Base-by-base conservation (phyloP, 2,329 filamentous ascomycete genomes). In the Aspergillus sergii region DNA sequence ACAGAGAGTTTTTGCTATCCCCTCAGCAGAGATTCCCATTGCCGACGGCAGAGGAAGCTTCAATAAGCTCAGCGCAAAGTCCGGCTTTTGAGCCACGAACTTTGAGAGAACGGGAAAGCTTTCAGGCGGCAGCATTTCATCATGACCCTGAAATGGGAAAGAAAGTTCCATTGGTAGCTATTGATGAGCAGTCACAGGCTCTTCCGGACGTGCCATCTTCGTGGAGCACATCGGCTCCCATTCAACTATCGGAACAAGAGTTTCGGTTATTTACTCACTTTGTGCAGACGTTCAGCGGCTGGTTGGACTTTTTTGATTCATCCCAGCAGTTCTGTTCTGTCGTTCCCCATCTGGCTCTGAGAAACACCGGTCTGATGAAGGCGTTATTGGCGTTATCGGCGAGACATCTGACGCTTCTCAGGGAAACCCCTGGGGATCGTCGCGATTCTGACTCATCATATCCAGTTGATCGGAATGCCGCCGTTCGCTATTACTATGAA, bases 401-500 rank as follows among this genome's bases (percentile, higher is more conserved):
- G n/a, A 78, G 84, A 14, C 83, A 86, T 67, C 72, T 83, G 57
- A 82, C 81, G 2, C 76, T 83, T 30, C 67, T 59, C 66, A 63
- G 63, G 60, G 60, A 50, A 62, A 60, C 26, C 28, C 36, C 30
- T 12, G 46, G 16, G 19, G 14, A 32, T 53, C 14, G 11, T 9
- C 14, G 2, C 30, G 19, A 34, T 32, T 34, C 9, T 32, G 50
- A 53, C 8, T 14, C 50, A 4, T 34, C 28, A 14, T 26, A 62
- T 1, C 67, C 64, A 8, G 75, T 72, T 9, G 67, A 82, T 46
- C 76, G 75, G 8, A 78, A 80, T 68, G 64, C 75, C 65, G 74
- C 81, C 41, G 73, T 80, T 51, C 84, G 83, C 62, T 89, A 88
- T 64, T 89, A 89, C 69, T 85, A 87, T 67, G 85, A 89, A 69